Evolutionary conservation across 1,139 yeast genomes (phyloP), one percentile per base, ranked within the genome.

Genomic region (Torulaspora globosa): DNA sequence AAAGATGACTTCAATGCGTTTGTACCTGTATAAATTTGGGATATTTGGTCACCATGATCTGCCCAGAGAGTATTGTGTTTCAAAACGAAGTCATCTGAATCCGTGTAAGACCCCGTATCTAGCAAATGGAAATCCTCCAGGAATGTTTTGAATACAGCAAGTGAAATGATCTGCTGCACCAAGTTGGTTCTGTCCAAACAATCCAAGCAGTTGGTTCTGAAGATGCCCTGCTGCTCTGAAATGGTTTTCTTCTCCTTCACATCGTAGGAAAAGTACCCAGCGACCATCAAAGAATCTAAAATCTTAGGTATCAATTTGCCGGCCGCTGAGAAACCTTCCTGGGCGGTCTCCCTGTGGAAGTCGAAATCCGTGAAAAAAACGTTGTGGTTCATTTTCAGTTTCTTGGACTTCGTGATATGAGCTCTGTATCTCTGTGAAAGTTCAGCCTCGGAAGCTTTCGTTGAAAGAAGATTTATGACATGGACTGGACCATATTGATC

Each of bases 1-100:
- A 84, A 92, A 3, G 96, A 87, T 0, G 97, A 87, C 65, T 94
- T 94, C 42, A 94, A 72, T 0, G 98, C 98, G 63, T 92, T 90
- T 0, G 98, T 94, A 5, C 98, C 98, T 0, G 98, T 92, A 63
- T 94, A 94, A 24, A 92, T 92, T 64, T 89, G 97, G 1, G 97
- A 89, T 8, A 94, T 79, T 50, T 94, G 96, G 67, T 94, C 98
- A 39, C 98, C 99, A 65, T 92, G 90, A 66, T 94, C 97, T 0
- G 98, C 99, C 98, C 98, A 94, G 18, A 92, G 69, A 3, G 83
- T 73, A 57, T 89, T 86, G 60, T 90, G 97, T 50, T 77, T 80
- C 33, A 68, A 63, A 62, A 81, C 74, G 36, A 86, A 68, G 16
- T 81, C 92, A 8, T 58, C 57, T n/a, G 60, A 59, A 18, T 62